Conservation (phyloP, 2,329 filamentous ascomycete species). For the Tolypocladium sp. region DNA sequence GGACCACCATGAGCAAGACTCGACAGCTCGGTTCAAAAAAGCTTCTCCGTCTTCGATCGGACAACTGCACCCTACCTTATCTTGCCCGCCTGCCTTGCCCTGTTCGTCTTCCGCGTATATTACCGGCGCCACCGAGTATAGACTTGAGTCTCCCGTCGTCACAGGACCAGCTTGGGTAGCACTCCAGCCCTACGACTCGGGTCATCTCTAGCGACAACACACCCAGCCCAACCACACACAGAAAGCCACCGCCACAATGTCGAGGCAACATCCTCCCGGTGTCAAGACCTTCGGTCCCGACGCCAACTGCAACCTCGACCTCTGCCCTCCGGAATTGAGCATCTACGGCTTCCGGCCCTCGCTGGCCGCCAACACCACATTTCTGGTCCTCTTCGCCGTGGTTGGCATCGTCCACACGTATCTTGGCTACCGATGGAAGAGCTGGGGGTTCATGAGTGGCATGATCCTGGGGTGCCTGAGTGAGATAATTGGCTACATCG, state of each 20-base stretch:
- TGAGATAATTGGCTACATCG: conserved; percentile 55
- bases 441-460: conserved; percentile 37
- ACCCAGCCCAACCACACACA: not conserved
- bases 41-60: not conserved
- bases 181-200: not conserved
- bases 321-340: conserved; percentile 35
- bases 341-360: conserved; percentile 46
- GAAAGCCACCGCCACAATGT: not conserved
- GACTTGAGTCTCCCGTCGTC: too few species aligned
- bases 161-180: too few species aligned
- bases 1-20: not conserved
- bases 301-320: conserved; percentile 36
- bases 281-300: conserved; percentile 31
- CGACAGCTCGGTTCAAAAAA: not conserved
- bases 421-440: conserved; percentile 37
- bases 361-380: conserved; percentile 42
- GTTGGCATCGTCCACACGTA: conserved; percentile 29
- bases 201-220: not conserved
- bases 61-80: too few species aligned
- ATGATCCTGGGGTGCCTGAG: conserved; percentile 47
- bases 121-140: not conserved
- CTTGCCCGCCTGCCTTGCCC: too few species aligned
- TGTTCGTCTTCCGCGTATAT: not conserved
- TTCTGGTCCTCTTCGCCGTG: conserved; percentile 39
- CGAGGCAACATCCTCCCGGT: conserved; percentile 4